Percentiles rank a stretch among this genome's conserved stretches.
Conservation (phyloP, 2,329 filamentous ascomycete species). For the Fulvia fulva region DNA sequence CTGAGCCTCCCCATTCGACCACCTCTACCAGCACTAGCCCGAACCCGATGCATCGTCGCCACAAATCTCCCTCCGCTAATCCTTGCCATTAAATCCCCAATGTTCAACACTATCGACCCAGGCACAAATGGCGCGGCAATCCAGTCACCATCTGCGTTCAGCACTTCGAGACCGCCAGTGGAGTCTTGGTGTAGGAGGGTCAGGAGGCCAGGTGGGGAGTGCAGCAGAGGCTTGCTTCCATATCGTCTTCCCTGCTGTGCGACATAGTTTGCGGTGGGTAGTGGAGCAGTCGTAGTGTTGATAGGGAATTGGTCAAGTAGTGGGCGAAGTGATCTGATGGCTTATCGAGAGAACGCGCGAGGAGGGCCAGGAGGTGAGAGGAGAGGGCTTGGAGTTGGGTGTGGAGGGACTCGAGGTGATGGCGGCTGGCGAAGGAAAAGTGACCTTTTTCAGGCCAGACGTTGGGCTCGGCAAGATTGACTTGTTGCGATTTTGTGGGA, state of each 20-base stretch:
- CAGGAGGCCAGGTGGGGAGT: conserved; percentile 46
- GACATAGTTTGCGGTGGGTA: too few relatives aligned
- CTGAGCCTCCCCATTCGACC: conserved; percentile 37
- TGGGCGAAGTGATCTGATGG: conserved; percentile 39
- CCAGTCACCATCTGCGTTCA: conserved; percentile 41
- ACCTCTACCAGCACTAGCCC: conserved; percentile 16
- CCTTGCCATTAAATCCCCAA: conserved; percentile 43
- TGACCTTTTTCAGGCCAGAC: conserved; percentile 35
- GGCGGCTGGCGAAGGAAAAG: too few relatives aligned
- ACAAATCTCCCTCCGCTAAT: conserved; percentile 43
- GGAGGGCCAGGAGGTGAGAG: too few relatives aligned
- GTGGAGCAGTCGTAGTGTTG: too few relatives aligned
- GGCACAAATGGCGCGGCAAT: conserved; percentile 41
- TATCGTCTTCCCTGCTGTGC: conserved; percentile 27
- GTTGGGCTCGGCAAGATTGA: conserved; percentile 41
- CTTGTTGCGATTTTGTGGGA: too few relatives aligned
- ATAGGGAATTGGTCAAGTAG: conserved; percentile 41
- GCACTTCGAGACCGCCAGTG: conserved; percentile 47
- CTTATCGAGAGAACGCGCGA: conserved; percentile 40
- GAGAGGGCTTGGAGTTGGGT: conserved; percentile 38
- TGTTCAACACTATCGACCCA: conserved; percentile 44
- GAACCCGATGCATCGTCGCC: conserved; percentile 46
- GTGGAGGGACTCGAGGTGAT: too few relatives aligned
- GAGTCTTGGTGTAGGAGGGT: conserved; percentile 48
- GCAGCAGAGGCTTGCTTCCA: conserved; percentile 34